A percentile compares a stretch with the other conserved stretches of the same genome.
Conservation (phyloP, 169 alveolate species). For the Miamiensis avidus region DNA sequence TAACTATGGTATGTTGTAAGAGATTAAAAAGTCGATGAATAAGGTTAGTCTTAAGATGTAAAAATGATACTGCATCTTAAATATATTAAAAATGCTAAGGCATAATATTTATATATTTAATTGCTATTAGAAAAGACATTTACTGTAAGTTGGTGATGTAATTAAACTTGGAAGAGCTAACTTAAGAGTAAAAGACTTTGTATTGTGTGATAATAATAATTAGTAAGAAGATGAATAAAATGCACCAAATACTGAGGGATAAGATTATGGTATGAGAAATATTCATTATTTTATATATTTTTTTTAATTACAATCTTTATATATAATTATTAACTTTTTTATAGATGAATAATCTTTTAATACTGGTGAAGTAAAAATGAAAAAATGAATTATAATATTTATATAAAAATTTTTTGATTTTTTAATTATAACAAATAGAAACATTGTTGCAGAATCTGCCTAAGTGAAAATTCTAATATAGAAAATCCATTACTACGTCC, state of each 20-base stretch:
- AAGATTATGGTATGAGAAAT: not conserved
- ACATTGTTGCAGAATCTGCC: constrained; percentile 46
- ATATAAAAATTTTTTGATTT: no score
- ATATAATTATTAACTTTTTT: no score
- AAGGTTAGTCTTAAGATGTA: not conserved
- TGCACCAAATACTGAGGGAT: not conserved
- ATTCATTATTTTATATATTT: no score
- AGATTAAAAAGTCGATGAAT: not conserved
- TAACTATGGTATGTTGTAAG: not conserved
- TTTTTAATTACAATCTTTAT: not conserved
- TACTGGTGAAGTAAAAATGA: no score
- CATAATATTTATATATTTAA: no score
- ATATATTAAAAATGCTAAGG: no score
- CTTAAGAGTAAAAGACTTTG: constrained; percentile 11
- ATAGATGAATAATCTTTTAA: no score
- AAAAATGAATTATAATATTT: no score
- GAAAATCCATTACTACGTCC: constrained; percentile 72
- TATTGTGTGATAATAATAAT: not conserved
- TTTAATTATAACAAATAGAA: not conserved
- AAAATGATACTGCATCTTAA: not conserved
- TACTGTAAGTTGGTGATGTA: constrained; percentile 10
- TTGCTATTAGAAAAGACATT: not conserved
- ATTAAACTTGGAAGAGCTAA: constrained; percentile 38
- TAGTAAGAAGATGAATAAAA: not conserved
- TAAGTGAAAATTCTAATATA: constrained; percentile 32